A percentile compares a stretch with the other conserved stretches of the same genome.
Conservation (phyloP, 495 filamentous ascomycete genomes). For the Neurospora terricola region DNA sequence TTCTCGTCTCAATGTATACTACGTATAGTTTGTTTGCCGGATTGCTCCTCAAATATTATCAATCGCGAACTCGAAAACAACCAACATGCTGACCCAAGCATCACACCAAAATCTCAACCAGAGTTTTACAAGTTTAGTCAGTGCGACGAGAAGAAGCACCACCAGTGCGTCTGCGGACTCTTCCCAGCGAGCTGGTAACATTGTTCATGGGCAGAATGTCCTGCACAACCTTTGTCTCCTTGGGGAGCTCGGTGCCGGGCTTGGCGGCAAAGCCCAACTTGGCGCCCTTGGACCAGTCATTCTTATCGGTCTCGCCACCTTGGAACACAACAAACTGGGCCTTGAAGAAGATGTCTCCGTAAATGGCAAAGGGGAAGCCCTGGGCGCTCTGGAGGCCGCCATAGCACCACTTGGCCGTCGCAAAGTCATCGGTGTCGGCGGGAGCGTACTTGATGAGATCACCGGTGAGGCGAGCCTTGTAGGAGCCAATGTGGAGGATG, state of each 20-base stretch:
- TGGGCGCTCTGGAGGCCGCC: conserved; percentile 56
- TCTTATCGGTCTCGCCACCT: conserved; percentile 28
- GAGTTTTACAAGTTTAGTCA: neutral
- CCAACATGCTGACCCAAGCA: neutral
- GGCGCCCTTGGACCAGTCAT: neutral
- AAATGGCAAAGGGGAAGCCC: conserved; percentile 59
- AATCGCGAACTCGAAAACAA: neutral
- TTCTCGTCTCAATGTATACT: neutral
- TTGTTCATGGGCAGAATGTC: neutral
- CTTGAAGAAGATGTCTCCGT: conserved; percentile 80
- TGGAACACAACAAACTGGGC: conserved; percentile 74
- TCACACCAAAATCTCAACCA: neutral
- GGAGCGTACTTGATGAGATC: conserved; percentile 52
- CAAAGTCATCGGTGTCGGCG: conserved; percentile 26
- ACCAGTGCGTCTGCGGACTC: neutral
- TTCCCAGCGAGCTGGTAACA: neutral
- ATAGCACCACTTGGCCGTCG: conserved; percentile 44
- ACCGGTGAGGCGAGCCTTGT: conserved; percentile 48
- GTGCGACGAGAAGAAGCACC: neutral
- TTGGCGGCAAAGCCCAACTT: conserved; percentile 55
- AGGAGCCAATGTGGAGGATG: conserved; percentile 49
- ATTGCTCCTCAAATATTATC: neutral
- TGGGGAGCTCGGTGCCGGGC: conserved; percentile 1
- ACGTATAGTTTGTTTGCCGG: neutral
- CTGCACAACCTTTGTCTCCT: neutral